Evolutionary conservation across 2,329 filamentous ascomycete species (phyloP).

Genomic region (Penicillium sp.): DNA sequence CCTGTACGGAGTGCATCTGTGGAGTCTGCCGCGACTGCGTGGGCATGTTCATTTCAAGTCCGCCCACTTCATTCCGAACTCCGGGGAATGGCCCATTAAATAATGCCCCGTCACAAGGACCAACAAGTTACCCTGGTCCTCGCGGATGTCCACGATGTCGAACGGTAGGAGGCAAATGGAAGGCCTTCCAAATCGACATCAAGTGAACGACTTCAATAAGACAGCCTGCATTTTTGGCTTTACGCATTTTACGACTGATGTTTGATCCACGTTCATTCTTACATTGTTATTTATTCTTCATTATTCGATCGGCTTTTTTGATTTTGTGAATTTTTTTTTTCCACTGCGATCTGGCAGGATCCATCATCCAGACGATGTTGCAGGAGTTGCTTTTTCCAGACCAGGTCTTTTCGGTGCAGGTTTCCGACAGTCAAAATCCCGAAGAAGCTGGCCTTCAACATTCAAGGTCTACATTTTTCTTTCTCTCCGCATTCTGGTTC

Average conservation of each 20-base stretch:
- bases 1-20: conserved; percentile 94
- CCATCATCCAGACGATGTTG: background rate
- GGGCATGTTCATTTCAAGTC: conserved; percentile 44
- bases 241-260: conserved; percentile 34
- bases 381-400: conserved; percentile 17
- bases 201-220: conserved; percentile 30
- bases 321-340: background rate
- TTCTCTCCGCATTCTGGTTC: conserved; percentile 8
- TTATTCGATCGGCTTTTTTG: background rate
- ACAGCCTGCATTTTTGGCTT: conserved; percentile 17
- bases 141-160: conserved; percentile 48
- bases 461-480: conserved; percentile 8
- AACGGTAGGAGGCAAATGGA: conserved; percentile 48
- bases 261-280: conserved; percentile 21
- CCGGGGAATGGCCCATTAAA: conserved; percentile 26
- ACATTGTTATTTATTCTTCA: conserved; percentile 8
- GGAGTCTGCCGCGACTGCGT: conserved; percentile 88
- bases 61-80: conserved; percentile 39
- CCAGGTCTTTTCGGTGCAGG: conserved; percentile 15
- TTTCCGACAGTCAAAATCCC: conserved; percentile 19
- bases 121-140: conserved; percentile 40
- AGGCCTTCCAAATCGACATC: conserved; percentile 49
- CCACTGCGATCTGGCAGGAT: conserved; percentile 7
- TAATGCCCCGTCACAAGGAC: conserved; percentile 22
- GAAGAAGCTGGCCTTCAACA: conserved; percentile 30